These are phyloP conservation scores for Exophiala sp. DNA, from an alignment of 2,329 filamentous ascomycete species.

Conservation along the genomic window DNA sequence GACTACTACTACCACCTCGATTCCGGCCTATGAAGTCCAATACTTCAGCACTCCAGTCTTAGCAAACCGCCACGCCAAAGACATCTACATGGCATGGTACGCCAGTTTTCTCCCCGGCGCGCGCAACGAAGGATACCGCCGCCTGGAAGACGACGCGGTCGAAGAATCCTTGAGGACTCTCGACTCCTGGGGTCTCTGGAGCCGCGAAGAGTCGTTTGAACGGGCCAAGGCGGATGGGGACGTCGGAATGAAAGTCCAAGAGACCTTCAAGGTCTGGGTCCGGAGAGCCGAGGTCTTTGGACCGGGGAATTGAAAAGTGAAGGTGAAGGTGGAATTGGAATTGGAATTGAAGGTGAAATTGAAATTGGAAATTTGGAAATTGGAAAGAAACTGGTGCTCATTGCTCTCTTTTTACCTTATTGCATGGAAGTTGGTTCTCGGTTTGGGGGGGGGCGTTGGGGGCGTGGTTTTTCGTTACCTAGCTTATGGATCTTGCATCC, in stretches of 20 bases:
- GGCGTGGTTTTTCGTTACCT: too few species aligned
- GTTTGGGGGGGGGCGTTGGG: too few species aligned
- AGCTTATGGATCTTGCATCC: too few species aligned
- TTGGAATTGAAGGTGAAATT: too few species aligned
- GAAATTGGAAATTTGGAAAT: too few species aligned
- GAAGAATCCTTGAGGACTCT: conserved; percentile 16
- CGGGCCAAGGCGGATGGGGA: neutral
- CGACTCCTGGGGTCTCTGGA: conserved; percentile 12
- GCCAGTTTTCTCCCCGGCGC: conserved; percentile 17
- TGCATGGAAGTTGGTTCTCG: too few species aligned
- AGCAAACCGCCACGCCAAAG: conserved; percentile 26
- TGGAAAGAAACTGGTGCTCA: too few species aligned
- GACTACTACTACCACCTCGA: neutral
- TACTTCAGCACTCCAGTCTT: conserved; percentile 18
- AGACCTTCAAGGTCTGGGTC: conserved; percentile 26
- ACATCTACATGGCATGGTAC: conserved; percentile 25
- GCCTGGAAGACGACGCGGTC: conserved; percentile 19
- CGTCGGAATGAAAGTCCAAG: conserved; percentile 9
- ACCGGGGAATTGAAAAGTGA: conserved; percentile 22
- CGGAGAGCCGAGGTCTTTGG: conserved; percentile 20
- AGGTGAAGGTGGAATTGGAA: neutral
- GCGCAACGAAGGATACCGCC: conserved; percentile 21
- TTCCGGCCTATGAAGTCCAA: conserved; percentile 11
- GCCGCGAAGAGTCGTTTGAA: conserved; percentile 16
- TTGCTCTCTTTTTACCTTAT: too few species aligned